Base-by-base conservation (phyloP, 164 flowering plant species). In the Kingdonia uniflora region DNA sequence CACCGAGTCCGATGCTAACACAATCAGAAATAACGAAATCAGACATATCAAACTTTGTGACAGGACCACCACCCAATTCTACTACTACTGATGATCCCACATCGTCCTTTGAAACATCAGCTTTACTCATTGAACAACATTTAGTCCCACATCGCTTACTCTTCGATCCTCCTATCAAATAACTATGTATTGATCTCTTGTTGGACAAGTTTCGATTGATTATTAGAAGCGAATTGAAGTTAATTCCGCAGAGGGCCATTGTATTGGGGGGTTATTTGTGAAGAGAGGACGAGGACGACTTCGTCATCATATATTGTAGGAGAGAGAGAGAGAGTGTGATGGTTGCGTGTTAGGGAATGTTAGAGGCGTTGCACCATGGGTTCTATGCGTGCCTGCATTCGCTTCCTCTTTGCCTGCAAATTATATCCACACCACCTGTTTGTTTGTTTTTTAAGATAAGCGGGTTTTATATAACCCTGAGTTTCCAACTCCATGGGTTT, bases 1-100 rank as follows among this genome's bases (percentile, higher is more conserved):
- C 91, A 26, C 85, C 80, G 48, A 85, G 91, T 47, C 96, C 99
- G 42, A 74, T 45, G 49, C 95, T 86, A 35, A 88, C 83, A 49
- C 67, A 60, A 67, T 88, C 77, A 50, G 73, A 76, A 22, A 92
- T 51, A 53, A 64, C 68, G 59, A 92, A 88, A 68, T 92, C 99
- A 12, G 87, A 76, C 75, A 76, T 77, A 52, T 71, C 73, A 76
- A 92, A 92, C 70, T 77, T 79, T 16, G 57, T 72, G 22, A 80
- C 95, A 65, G 75, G 81, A 5, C 68, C 78, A 7, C 68, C 78
- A n/a, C n/a, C n/a, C n/a, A n/a, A n/a, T n/a, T n/a, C n/a, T n/a
- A n/a, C n/a, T n/a, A n/a, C n/a, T n/a, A n/a, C n/a, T n/a, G n/a
- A n/a, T 46, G 74, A 61, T 44, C 81, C 95, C 56, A 77, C 84